Conservation (phyloP, 2,329 filamentous ascomycete species). For the Metarhizium humberi region DNA sequence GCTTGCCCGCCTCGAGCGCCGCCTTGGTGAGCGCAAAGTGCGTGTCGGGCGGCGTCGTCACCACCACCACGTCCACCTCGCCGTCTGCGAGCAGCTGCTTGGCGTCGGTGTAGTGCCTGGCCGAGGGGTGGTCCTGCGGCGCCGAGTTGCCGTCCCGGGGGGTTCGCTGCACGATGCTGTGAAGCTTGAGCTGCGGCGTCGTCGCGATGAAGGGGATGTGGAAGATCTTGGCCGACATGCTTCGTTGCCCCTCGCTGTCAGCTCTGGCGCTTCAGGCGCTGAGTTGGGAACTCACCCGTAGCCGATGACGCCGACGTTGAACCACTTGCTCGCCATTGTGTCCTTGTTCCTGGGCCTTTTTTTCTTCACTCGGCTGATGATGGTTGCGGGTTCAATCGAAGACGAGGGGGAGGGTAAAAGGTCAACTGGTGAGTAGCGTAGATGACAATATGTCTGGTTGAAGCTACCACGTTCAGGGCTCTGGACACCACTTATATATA, state of each 20-base stretch:
- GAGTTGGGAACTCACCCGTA: constrained; percentile 32
- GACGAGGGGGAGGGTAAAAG: not conserved
- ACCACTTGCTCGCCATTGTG: constrained; percentile 26
- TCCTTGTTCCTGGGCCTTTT: not conserved
- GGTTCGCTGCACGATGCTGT: constrained; percentile 67
- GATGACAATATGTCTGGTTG: too few species aligned
- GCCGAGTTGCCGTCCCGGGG: constrained; percentile 58
- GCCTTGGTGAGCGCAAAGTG: constrained; percentile 58
- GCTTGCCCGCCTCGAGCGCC: constrained; percentile 61
- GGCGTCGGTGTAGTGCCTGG: constrained; percentile 54
- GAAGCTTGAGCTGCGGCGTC: constrained; percentile 55
- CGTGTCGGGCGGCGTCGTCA: constrained; percentile 63
- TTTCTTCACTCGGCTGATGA: not conserved
- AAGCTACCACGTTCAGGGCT: too few species aligned
- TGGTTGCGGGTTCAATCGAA: not conserved
- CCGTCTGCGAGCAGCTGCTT: constrained; percentile 57
- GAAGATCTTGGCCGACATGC: constrained; percentile 65
- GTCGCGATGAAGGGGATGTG: constrained; percentile 70
- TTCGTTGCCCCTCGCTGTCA: constrained; percentile 14
- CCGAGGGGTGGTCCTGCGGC: constrained; percentile 54
- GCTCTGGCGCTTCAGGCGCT: not conserved
- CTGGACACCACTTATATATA: too few species aligned
- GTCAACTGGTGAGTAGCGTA: too few species aligned
- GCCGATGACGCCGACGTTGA: constrained; percentile 42
- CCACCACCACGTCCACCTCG: constrained; percentile 57